Percentiles rank a stretch among this genome's conserved stretches.
phyloP scores from a whole-genome alignment of 1,284 basidiomycete genomes.

The Ceratobasidium sp. region DNA sequence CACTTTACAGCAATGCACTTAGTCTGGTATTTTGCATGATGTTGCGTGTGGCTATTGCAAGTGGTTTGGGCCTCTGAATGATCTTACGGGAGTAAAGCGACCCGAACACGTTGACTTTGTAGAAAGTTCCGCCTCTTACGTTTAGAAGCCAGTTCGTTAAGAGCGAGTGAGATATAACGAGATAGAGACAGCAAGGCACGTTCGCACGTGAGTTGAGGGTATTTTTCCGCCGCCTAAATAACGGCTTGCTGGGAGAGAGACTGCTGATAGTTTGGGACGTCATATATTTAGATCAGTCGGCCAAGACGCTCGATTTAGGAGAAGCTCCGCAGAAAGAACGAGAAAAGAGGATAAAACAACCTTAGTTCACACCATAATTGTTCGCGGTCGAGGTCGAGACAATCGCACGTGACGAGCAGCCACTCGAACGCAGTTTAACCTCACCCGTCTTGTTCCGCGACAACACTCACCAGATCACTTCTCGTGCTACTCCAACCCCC shows the following conservation, averaged over 20 bases:
- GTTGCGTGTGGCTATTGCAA: no score
- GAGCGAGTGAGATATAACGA: slow-evolving; percentile 25
- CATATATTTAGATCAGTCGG: slow-evolving; percentile 1
- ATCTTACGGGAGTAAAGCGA: no score
- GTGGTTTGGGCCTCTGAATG: no score
- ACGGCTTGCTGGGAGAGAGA: slow-evolving; percentile 39
- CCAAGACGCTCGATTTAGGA: slow-evolving; percentile 8
- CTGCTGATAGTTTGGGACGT: slow-evolving; percentile 18
- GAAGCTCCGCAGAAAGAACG: slow-evolving; percentile 23
- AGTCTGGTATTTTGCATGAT: no score
- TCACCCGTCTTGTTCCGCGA: slow-evolving; percentile 33
- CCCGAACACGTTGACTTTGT: slow-evolving; percentile 52
- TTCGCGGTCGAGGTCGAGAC: not conserved
- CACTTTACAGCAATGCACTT: no score
- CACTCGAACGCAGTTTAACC: no score
- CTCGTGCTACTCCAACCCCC: not conserved
- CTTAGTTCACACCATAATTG: slow-evolving; percentile 28
- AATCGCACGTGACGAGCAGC: slow-evolving; percentile 24
- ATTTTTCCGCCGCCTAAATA: slow-evolving; percentile 29
- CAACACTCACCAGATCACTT: not conserved
- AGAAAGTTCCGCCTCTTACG: slow-evolving; percentile 22
- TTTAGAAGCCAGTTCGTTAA: slow-evolving; percentile 26
- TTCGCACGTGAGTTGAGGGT: slow-evolving; percentile 17
- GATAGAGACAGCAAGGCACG: slow-evolving; percentile 35
- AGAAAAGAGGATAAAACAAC: slow-evolving; percentile 24